These are phyloP conservation scores for Sporothrix dimorphospora DNA, from an alignment of 2,329 filamentous ascomycete species.

Conservation along the genomic window DNA sequence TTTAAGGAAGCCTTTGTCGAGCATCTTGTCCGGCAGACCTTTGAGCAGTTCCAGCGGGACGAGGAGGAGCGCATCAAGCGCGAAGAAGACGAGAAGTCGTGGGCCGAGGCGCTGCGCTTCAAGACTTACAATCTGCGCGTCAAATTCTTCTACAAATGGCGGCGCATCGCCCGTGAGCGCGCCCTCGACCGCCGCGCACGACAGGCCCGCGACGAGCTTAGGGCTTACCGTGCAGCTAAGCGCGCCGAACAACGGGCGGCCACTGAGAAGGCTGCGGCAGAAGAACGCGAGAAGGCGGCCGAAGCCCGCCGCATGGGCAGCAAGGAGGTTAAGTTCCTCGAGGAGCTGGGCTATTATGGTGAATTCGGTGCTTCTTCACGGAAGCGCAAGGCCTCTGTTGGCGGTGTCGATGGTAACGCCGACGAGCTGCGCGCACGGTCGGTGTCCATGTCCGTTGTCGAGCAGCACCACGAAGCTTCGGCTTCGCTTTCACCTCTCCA, in stretches of 20 bases:
- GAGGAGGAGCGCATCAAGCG: constrained; percentile 47
- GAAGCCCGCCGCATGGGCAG: constrained; percentile 34
- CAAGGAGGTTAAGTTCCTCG: constrained; percentile 35
- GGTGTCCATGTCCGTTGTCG: constrained; percentile 25
- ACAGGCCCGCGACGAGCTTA: constrained; percentile 55
- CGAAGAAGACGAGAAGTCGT: constrained; percentile 54
- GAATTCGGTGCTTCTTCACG: constrained; percentile 22
- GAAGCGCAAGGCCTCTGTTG: constrained; percentile 27
- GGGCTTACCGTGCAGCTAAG: constrained; percentile 43
- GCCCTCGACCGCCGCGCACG: constrained; percentile 55
- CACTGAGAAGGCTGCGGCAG: constrained; percentile 45
- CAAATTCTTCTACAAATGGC: constrained; percentile 63
- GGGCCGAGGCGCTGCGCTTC: constrained; percentile 53
- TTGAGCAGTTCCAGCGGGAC: constrained; percentile 46
- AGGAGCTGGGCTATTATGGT: constrained; percentile 33
- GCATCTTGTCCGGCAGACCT: constrained; percentile 49
- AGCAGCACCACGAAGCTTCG: constrained; percentile 42
- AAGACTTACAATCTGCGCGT: constrained; percentile 54
- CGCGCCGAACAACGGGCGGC: constrained; percentile 39
- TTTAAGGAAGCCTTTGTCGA: constrained; percentile 53
- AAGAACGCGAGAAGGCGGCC: constrained; percentile 33
- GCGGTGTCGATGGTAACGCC: constrained; percentile 35
- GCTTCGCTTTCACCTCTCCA: constrained; percentile 41
- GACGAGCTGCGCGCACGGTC: constrained; percentile 33
- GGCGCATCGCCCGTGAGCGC: constrained; percentile 51